A percentile compares a stretch with the other conserved stretches of the same genome.
These are phyloP conservation scores for Clausena lansium DNA, from an alignment of 345 rosid genomes.

Conservation along the genomic window DNA sequence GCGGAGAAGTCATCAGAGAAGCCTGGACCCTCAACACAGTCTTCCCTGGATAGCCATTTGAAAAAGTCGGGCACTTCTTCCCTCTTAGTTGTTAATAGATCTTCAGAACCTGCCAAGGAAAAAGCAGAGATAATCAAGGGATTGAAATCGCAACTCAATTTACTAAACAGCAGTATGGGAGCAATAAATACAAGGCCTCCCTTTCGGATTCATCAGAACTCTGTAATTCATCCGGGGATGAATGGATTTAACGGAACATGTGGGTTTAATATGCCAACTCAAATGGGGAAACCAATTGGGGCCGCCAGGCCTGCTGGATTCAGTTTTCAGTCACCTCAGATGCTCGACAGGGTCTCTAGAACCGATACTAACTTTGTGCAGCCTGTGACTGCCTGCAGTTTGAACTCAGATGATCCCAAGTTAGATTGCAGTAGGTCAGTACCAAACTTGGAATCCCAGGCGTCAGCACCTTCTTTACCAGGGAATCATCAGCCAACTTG, in stretches of 20 bases:
- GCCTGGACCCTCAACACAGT: slow-evolving; percentile 16
- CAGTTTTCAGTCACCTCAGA: slow-evolving; percentile 31
- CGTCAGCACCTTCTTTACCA: slow-evolving; percentile 11
- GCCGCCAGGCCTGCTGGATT: slow-evolving; percentile 28
- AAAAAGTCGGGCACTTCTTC: slow-evolving; percentile 22
- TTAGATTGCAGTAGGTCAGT: slow-evolving; percentile 1
- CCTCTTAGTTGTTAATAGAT: slow-evolving; percentile 13
- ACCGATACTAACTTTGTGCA: slow-evolving; percentile 20
- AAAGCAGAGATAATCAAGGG: slow-evolving; percentile 23
- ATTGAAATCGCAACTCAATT: slow-evolving; percentile 17
- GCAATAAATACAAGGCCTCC: slow-evolving; percentile 29
- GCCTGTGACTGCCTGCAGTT: slow-evolving; percentile 12
- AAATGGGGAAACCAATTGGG: slow-evolving; percentile 33
- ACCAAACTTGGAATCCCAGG: slow-evolving; percentile 16
- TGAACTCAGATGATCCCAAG: slow-evolving; percentile 24
- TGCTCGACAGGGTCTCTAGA: slow-evolving; percentile 22
- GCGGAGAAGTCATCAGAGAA: slow-evolving; percentile 23
- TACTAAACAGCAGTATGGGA: slow-evolving; percentile 19
- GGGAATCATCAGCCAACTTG: slow-evolving; percentile 10
- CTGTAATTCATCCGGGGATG: slow-evolving; percentile 23
- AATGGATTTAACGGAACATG: slow-evolving; percentile 42
- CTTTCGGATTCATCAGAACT: slow-evolving; percentile 24
- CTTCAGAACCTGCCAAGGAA: slow-evolving; percentile 25
- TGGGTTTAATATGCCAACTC: slow-evolving; percentile 36
- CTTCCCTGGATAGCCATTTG: slow-evolving; percentile 14